Base-by-base conservation (phyloP, 2,329 filamentous ascomycete species). In the Trichophyton simii region DNA sequence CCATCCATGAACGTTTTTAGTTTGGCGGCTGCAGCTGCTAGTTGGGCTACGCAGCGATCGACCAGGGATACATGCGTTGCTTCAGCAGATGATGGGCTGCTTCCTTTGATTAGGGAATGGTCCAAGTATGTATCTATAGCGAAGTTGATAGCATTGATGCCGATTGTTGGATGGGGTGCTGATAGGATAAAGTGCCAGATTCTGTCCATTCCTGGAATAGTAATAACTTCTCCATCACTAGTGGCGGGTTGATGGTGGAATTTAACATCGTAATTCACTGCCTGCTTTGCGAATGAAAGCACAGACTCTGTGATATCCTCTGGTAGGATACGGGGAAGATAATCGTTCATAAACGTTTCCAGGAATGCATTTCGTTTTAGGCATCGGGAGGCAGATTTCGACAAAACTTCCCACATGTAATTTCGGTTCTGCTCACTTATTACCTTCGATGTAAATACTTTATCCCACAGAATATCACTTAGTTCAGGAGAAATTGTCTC, bases 151-250 rank as follows among this genome's bases (percentile, higher is more conserved):
- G 89, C 87, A 59, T 79, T 75, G 20, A 81, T 79, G 66, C 89
- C 88, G 57, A 95, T 84, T 0, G 79, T 82, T 42, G 81, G 77
- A 42, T 82, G 77, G 3, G 84, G 83, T 1, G 88, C 84, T 15
- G 82, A 85, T 60, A 95, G 76, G 38, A 92, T 84, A 67, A 96
- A 83, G 25, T 84, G 83, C 91, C 91, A 96, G n/a, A 96, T 77
- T 62, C 91, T 82, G 66, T 94, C 87, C 64, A 78, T 77, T 5
- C 79, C 78, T 3, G 78, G 76, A 58, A 78, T 72, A n/a, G 68
- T 66, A n/a, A 78, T 70, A 31, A 77, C 70, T 55, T 77, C 72
- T 58, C 73, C 64, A 36, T 76, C 74, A 7, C 63, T 64, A 15
- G 72, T 70, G 13, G 67, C 50, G 82, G 78, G 28, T 76, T 82